phyloP scores from a whole-genome alignment of 257 asterid species.

The Fraxinus quadrangulata region DNA sequence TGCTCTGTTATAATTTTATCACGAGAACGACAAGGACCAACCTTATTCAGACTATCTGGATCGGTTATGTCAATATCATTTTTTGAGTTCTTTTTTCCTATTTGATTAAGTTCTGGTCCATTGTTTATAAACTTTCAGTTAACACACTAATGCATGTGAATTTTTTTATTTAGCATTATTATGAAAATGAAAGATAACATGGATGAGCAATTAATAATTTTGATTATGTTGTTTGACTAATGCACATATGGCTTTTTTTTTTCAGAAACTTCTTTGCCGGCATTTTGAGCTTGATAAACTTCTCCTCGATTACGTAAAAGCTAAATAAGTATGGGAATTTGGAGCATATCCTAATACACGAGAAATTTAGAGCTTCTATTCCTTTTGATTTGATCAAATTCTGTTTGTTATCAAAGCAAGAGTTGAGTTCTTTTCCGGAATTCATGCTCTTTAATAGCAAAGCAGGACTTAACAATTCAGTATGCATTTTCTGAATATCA shows the following conservation, averaged over 20 bases:
- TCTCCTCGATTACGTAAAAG: slow-evolving; percentile 73
- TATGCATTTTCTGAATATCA: not conserved
- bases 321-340: slow-evolving; percentile 48
- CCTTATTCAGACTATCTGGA: not conserved
- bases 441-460: not conserved
- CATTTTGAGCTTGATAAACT: slow-evolving; percentile 90
- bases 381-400: not conserved
- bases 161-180: slow-evolving; percentile 4
- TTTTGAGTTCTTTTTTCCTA: not conserved
- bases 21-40: not conserved
- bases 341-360: slow-evolving; percentile 7
- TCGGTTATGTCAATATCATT: not conserved
- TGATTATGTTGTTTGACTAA: slow-evolving; percentile 16
- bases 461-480: not conserved
- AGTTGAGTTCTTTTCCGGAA: not conserved
- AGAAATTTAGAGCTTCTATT: not conserved
- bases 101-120: not conserved
- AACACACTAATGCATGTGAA: not conserved
- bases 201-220: not conserved
- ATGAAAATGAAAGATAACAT: not conserved
- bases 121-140: not conserved
- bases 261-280: slow-evolving; percentile 79
- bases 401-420: not conserved
- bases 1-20: too few relatives aligned
- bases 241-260: slow-evolving; percentile 15